Evolutionary conservation across 345 rosid genomes (phyloP), one percentile per base, ranked within the genome.

Genomic region (Hevea brasiliensis): DNA sequence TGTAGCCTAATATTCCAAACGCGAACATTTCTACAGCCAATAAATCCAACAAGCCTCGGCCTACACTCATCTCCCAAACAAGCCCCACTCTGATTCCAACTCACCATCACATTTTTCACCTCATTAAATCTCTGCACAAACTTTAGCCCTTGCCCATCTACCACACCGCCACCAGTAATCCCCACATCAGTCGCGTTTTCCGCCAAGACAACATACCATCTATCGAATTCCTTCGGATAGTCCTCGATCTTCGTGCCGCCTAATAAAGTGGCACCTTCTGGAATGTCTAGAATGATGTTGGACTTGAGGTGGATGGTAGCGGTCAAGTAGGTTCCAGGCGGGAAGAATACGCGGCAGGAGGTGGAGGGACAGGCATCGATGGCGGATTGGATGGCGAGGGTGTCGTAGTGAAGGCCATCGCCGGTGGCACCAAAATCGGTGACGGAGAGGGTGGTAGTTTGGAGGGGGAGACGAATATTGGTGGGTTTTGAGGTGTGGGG

Each of bases 81-180:
- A 72, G 88, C 90, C 20, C 98, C 96, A 0, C 94, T 95, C 27
- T 69, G 56, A 57, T 92, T 92, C 98, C 98, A 95, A 74, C 98
- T 95, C 79, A 92, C 94, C 98, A 89, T 95, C 79, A 92, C 91
- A 79, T 92, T 92, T 86, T 95, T 91, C 81, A 83, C 84, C 81
- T 84, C 82, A 10, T 85, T 76, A 55, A 88, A 86, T 69, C 82
- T 84, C 83, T 70, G 78, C 77, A 95, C 98, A 61, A 92, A 95
- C 76, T 73, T 79, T 76, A 84, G 72, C 62, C 93, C 96, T 68
- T 95, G 97, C 8, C 99, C 99, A 57, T 95, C 97, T 57, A 89
- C 84, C 26, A 68, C 86, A 35, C 99, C 96, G 11, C 98, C 96
- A 17, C 99, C 98, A 0, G 92, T 89, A 23, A 92, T 90, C 76